phyloP scores from a whole-genome alignment of 2,329 filamentous ascomycete species.

The Lithohypha guttulata region DNA sequence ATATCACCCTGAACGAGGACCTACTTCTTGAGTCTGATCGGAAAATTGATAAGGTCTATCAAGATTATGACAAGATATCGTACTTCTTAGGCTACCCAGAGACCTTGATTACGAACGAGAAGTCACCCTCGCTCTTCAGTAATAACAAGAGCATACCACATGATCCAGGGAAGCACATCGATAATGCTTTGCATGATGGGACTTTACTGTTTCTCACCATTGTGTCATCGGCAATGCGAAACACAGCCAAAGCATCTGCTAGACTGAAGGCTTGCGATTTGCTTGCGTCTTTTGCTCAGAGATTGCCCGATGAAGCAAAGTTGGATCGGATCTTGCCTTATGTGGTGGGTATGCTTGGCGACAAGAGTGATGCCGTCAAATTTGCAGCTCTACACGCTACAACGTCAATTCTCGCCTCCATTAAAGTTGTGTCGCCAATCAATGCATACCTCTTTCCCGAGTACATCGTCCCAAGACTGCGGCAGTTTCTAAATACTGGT shows the following conservation, averaged over 20 bases:
- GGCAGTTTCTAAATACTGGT: constrained; percentile 44
- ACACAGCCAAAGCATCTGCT: constrained; percentile 78
- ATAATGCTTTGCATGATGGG: constrained; percentile 65
- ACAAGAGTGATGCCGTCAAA: constrained; percentile 73
- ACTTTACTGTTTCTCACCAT: constrained; percentile 86
- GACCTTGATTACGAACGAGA: not conserved
- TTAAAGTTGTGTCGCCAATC: constrained; percentile 71
- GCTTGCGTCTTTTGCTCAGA: constrained; percentile 79
- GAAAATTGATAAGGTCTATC: constrained; percentile 81
- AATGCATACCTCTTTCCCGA: constrained; percentile 59
- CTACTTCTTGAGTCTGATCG: constrained; percentile 85
- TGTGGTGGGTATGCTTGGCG: constrained; percentile 68
- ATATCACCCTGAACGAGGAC: constrained; percentile 54
- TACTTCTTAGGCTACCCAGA: constrained; percentile 64
- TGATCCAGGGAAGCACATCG: constrained; percentile 31
- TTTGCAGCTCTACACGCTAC: constrained; percentile 76
- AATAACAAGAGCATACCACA: constrained; percentile 24
- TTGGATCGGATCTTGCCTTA: constrained; percentile 88
- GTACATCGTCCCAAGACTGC: constrained; percentile 51
- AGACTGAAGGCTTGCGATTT: constrained; percentile 84
- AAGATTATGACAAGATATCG: constrained; percentile 95
- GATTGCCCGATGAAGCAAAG: constrained; percentile 88
- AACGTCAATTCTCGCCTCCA: constrained; percentile 76
- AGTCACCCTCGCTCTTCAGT: not conserved
- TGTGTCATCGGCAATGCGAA: constrained; percentile 77